These are phyloP conservation scores for Diaporthe vexans DNA, from an alignment of 2,329 filamentous ascomycete species.

Conservation along the genomic window DNA sequence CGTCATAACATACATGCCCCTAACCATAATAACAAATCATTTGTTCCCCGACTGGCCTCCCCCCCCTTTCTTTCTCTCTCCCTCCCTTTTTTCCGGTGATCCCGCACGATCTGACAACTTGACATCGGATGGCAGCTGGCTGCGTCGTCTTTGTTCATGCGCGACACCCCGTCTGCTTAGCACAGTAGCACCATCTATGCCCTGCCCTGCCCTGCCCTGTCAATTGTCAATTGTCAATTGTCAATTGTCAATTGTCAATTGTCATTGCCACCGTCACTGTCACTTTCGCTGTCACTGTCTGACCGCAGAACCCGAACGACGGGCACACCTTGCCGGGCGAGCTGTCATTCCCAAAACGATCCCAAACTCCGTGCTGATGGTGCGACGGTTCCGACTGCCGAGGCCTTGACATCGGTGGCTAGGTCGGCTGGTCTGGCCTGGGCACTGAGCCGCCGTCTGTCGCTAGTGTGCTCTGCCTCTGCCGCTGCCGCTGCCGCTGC, in stretches of 20 bases:
- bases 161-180: slow-evolving; percentile 2
- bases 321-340: slow-evolving; percentile 20
- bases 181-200: not conserved
- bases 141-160: slow-evolving; percentile 1
- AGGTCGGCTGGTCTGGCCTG: not conserved
- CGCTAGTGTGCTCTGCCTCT: not conserved
- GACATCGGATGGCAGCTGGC: slow-evolving; percentile 26
- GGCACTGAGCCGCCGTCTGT: not conserved
- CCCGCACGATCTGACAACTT: slow-evolving; percentile 9
- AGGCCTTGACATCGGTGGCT: slow-evolving; percentile 25
- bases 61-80: not conserved
- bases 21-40: slow-evolving; percentile 15
- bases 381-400: slow-evolving; percentile 33
- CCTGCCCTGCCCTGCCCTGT: not conserved
- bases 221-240: too few species aligned
- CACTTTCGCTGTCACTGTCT: slow-evolving; percentile 1
- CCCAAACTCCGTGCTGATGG: slow-evolving; percentile 29
- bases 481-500: not conserved
- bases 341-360: slow-evolving; percentile 33
- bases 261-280: too few species aligned
- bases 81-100: slow-evolving; percentile 9
- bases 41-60: not conserved
- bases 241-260: too few species aligned
- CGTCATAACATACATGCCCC: not conserved
- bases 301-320: slow-evolving; percentile 1